Evolutionary conservation across 129 eudicot genomes (phyloP).

Genomic region (carrot (Daucus carota)): DNA sequence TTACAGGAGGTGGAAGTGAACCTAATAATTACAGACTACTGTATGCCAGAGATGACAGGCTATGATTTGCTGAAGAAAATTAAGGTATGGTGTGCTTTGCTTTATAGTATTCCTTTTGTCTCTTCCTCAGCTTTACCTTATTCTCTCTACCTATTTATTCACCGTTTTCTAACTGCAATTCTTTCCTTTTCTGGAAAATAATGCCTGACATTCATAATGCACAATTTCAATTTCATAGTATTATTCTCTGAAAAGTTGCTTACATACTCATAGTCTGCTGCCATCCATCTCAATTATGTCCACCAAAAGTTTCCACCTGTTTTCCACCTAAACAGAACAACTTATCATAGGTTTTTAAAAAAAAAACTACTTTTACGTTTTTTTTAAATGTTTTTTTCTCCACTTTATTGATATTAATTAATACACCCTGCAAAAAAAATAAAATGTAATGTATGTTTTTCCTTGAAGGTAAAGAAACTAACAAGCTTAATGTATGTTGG

Average conservation of each 20-base stretch:
- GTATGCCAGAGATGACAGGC: conserved; percentile 99
- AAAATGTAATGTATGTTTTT: background rate
- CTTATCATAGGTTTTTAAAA: background rate
- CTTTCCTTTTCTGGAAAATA: conserved; percentile 7
- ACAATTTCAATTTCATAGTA: background rate
- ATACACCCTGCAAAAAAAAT: background rate
- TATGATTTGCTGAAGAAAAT: conserved; percentile 91
- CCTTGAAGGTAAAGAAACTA: background rate
- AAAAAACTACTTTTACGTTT: background rate
- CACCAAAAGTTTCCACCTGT: background rate
- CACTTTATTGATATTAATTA: background rate
- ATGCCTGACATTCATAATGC: background rate
- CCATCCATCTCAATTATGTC: background rate
- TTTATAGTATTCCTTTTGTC: conserved; percentile 8
- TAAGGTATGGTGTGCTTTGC: conserved; percentile 61
- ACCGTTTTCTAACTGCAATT: background rate
- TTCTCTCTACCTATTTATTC: background rate
- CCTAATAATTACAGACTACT: conserved; percentile 88
- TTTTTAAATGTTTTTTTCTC: background rate
- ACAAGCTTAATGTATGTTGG: background rate
- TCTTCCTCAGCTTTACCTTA: background rate
- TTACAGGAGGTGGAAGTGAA: conserved; percentile 66
- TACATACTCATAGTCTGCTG: background rate
- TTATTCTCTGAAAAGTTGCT: conserved; percentile 2
- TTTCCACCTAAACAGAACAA: background rate